Percentiles rank a stretch among this genome's conserved stretches.
Evolutionary conservation across 1,284 basidiomycete species (phyloP).

Genomic region (Porogramme epimiltina): DNA sequence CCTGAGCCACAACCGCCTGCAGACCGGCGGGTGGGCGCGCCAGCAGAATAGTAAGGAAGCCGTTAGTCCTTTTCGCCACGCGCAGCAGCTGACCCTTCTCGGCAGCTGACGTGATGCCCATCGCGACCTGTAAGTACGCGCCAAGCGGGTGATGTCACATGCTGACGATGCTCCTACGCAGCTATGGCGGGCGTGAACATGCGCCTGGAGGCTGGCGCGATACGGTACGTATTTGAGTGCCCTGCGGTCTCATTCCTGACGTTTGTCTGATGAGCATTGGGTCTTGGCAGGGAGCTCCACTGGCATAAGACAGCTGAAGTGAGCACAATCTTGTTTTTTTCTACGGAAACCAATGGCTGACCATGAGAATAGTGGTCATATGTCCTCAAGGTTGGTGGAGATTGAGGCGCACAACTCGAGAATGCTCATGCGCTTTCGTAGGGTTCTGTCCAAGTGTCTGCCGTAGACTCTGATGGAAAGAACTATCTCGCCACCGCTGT

Average conservation of each 20-base stretch:
- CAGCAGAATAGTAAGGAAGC: slow-evolving; percentile 50
- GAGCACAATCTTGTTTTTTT: background rate
- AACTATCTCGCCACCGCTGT: slow-evolving; percentile 61
- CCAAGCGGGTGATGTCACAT: slow-evolving; percentile 15
- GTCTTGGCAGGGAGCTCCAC: slow-evolving; percentile 60
- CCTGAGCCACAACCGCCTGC: slow-evolving; percentile 68
- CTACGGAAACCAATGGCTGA: background rate
- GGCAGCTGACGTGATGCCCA: slow-evolving; percentile 47
- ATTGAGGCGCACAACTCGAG: background rate
- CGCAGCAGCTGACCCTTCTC: slow-evolving; percentile 35
- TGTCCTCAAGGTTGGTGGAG: slow-evolving; percentile 51
- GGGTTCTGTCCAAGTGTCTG: slow-evolving; percentile 63
- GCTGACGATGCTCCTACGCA: slow-evolving; percentile 26
- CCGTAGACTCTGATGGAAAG: slow-evolving; percentile 60
- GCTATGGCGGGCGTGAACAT: slow-evolving; percentile 69
- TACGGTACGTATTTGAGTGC: slow-evolving; percentile 47
- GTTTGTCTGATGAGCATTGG: background rate
- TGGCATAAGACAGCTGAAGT: slow-evolving; percentile 72
- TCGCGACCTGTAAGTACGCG: slow-evolving; percentile 46
- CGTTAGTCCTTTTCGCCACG: background rate
- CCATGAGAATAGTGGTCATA: slow-evolving; percentile 53
- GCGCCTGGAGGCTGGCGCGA: slow-evolving; percentile 64
- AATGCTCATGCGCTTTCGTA: slow-evolving; percentile 23
- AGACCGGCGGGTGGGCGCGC: slow-evolving; percentile 75
- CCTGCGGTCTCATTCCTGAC: background rate